phyloP scores from a whole-genome alignment of 129 eudicot genomes.

The carrot (Daucus carota) region DNA sequence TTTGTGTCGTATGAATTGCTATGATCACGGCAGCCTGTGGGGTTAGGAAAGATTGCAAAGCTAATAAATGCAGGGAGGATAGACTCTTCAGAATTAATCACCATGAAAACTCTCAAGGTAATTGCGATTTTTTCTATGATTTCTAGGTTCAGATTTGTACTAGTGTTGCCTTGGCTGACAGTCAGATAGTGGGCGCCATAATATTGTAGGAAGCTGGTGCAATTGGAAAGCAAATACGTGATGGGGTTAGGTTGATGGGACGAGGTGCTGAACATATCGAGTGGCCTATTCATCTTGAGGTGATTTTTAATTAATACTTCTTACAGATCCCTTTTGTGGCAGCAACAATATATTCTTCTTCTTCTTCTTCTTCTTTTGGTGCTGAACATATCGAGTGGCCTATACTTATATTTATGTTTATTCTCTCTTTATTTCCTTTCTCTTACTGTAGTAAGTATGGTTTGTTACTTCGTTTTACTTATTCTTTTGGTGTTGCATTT shows the following conservation, averaged over 20 bases:
- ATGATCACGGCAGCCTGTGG: conserved; percentile 68
- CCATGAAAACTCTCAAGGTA: conserved; percentile 95
- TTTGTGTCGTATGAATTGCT: not conserved
- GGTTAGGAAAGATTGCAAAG: conserved; percentile 90
- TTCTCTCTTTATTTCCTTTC: not conserved
- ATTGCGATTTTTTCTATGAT: not conserved
- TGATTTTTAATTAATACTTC: conserved; percentile 8
- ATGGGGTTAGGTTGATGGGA: conserved; percentile 94
- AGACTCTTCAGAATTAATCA: conserved; percentile 86
- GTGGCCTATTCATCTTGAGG: conserved; percentile 99
- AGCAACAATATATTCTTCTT: too few species aligned
- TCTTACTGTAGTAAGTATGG: not conserved
- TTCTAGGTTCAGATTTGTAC: not conserved
- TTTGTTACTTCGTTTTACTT: not conserved
- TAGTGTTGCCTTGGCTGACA: not conserved
- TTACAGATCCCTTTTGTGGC: not conserved
- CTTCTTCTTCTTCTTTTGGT: too few species aligned
- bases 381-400: too few species aligned
- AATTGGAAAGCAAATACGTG: conserved; percentile 86
- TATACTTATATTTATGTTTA: not conserved
- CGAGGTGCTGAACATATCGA: conserved; percentile 79
- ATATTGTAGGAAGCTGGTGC: conserved; percentile 75
- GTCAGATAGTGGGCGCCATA: not conserved
- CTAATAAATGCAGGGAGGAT: conserved; percentile 91
- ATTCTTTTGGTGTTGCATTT: not conserved